A percentile compares a stretch with the other conserved stretches of the same genome.
These are phyloP conservation scores for Schizosaccharomyces japonicus DNA, from an alignment of 805 yeast species.

Conservation along the genomic window DNA sequence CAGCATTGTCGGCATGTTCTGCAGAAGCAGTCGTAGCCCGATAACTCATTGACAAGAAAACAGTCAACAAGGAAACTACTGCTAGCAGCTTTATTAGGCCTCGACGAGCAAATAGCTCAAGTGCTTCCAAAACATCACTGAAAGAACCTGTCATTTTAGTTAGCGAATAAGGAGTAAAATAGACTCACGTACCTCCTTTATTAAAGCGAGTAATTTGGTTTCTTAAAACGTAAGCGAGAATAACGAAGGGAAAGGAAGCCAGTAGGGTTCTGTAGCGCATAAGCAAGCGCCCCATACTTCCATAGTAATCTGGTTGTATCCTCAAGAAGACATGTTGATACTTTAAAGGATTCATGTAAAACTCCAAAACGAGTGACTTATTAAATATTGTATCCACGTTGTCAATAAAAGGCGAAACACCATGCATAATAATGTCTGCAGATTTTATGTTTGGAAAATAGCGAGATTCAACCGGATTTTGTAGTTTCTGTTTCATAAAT, in stretches of 20 bases:
- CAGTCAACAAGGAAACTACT: neutral
- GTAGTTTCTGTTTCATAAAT: constrained; percentile 40
- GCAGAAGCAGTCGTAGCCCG: neutral
- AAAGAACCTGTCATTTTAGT: too few species aligned
- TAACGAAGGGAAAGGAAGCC: constrained; percentile 43
- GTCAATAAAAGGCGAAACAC: constrained; percentile 43
- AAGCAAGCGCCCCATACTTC: constrained; percentile 43
- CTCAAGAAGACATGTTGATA: constrained; percentile 8
- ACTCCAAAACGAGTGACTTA: constrained; percentile 13
- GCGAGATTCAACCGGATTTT: constrained; percentile 49
- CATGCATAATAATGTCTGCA: constrained; percentile 27
- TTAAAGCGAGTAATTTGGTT: constrained; percentile 31
- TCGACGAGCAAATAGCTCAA: constrained; percentile 13
- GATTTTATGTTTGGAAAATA: constrained; percentile 36
- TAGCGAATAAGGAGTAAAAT: too few species aligned
- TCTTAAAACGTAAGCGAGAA: constrained; percentile 28
- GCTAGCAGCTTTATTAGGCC: neutral
- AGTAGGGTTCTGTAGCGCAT: constrained; percentile 55
- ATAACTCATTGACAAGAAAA: neutral
- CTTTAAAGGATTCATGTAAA: constrained; percentile 14
- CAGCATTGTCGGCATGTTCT: neutral
- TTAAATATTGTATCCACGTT: constrained; percentile 5
- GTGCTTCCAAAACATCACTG: constrained; percentile 18
- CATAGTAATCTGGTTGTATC: constrained; percentile 27
- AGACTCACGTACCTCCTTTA: constrained; percentile 19